These are phyloP conservation scores for Liquidambar formosana DNA, from an alignment of 164 flowering plant genomes.

Conservation along the genomic window DNA sequence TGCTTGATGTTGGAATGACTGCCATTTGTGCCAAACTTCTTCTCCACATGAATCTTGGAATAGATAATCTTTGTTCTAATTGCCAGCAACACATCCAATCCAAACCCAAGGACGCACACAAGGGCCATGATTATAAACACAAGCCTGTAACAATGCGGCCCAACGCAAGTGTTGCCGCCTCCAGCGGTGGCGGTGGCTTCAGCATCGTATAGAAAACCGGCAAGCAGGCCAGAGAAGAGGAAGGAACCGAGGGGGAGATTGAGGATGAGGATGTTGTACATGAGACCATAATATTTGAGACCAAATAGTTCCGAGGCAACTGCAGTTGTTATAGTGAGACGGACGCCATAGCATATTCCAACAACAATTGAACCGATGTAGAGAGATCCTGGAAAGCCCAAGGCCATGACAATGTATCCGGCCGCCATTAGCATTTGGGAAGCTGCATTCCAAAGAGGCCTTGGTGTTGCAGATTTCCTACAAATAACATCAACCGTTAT, in stretches of 20 bases:
- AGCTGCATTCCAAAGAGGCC: constrained; percentile 90
- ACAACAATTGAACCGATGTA: constrained; percentile 78
- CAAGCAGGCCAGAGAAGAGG: constrained; percentile 90
- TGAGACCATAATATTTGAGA: constrained; percentile 82
- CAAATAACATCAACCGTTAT: neutral
- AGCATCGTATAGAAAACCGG: constrained; percentile 72
- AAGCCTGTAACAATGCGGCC: constrained; percentile 78
- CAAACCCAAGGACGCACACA: constrained; percentile 66
- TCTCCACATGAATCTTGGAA: constrained; percentile 46
- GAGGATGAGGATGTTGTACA: constrained; percentile 81
- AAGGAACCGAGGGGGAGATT: constrained; percentile 90
- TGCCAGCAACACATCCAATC: constrained; percentile 58
- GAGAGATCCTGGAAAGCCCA: constrained; percentile 80
- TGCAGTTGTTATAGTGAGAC: constrained; percentile 80
- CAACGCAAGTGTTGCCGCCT: constrained; percentile 82
- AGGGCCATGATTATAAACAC: constrained; percentile 77
- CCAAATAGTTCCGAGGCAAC: constrained; percentile 90
- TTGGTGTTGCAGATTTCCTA: constrained; percentile 81
- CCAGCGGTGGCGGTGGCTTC: constrained; percentile 58
- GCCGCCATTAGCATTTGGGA: constrained; percentile 82
- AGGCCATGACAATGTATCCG: constrained; percentile 75
- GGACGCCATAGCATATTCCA: constrained; percentile 83
- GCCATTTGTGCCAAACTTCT: constrained; percentile 23
- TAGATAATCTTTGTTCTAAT: constrained; percentile 59
- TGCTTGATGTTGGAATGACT: no score